Percentiles rank a stretch among this genome's conserved stretches.
Evolutionary conservation across 2,329 filamentous ascomycete species (phyloP).

Genomic region (Arachnomyces sp.): DNA sequence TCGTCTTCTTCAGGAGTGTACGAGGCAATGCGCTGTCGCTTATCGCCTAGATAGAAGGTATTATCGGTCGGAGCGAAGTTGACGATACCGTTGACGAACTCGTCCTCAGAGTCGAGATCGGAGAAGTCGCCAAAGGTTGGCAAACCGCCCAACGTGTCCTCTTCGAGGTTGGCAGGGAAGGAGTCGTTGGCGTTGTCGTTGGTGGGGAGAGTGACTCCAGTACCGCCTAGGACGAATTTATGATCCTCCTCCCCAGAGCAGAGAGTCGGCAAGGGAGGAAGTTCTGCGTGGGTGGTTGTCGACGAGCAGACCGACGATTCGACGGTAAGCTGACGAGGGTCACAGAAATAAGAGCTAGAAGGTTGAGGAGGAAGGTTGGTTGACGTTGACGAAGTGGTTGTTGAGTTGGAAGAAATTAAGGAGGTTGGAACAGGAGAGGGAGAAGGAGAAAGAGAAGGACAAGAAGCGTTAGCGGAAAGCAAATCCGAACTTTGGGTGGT

Average conservation of each 20-base stretch:
- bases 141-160: slow-evolving; percentile 52
- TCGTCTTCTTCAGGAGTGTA: slow-evolving; percentile 67
- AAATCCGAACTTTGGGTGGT: slow-evolving; percentile 61
- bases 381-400: slow-evolving; percentile 54
- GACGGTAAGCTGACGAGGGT: slow-evolving; percentile 82
- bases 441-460: slow-evolving; percentile 80
- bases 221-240: slow-evolving; percentile 43
- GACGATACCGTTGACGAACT: slow-evolving; percentile 68
- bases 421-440: slow-evolving; percentile 66
- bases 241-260: slow-evolving; percentile 56
- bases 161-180: slow-evolving; percentile 28
- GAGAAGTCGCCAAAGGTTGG: slow-evolving; percentile 70
- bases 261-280: slow-evolving; percentile 58
- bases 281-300: slow-evolving; percentile 36
- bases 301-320: slow-evolving; percentile 39
- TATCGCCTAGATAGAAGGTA: slow-evolving; percentile 53
- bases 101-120: slow-evolving; percentile 85
- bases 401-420: slow-evolving; percentile 66
- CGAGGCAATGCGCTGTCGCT: slow-evolving; percentile 66
- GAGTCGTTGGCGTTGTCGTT: slow-evolving; percentile 43
- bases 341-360: slow-evolving; percentile 76
- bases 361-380: slow-evolving; percentile 45
- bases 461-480: slow-evolving; percentile 59
- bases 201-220: slow-evolving; percentile 27
- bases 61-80: slow-evolving; percentile 57